Evolutionary conservation across 306 rosid genomes (phyloP).

Genomic region (Cicer yamashitae): DNA sequence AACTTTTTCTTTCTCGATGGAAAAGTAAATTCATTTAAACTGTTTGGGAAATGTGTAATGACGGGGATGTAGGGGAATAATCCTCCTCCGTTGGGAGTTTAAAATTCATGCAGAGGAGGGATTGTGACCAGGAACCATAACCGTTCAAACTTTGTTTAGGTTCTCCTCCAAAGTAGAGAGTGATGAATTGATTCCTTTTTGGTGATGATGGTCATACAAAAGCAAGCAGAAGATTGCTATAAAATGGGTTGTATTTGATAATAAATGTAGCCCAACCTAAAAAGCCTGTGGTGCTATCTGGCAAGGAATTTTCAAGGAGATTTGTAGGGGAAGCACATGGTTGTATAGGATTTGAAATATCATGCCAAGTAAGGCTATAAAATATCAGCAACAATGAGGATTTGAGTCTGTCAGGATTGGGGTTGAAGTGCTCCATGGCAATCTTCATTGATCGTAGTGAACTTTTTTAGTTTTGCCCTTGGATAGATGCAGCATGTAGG

Average conservation of each 20-base stretch:
- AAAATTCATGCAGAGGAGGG: slow-evolving; percentile 12
- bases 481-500: slow-evolving; percentile 10
- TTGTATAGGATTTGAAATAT: slow-evolving; percentile 10
- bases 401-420: slow-evolving; percentile 23
- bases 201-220: slow-evolving; percentile 8
- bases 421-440: slow-evolving; percentile 15
- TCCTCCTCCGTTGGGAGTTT: slow-evolving; percentile 29
- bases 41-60: slow-evolving; percentile 7
- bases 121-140: slow-evolving; percentile 18
- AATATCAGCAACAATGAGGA: slow-evolving; percentile 19
- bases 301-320: slow-evolving; percentile 30
- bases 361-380: background rate
- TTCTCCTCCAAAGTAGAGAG: slow-evolving; percentile 17
- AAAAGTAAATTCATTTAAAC: slow-evolving; percentile 8
- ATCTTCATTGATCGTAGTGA: slow-evolving; percentile 23
- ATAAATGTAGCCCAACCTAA: slow-evolving; percentile 1
- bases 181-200: slow-evolving; percentile 20
- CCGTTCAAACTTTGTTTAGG: slow-evolving; percentile 5
- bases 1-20: slow-evolving; percentile 28
- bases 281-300: slow-evolving; percentile 6
- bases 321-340: slow-evolving; percentile 26
- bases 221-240: slow-evolving; percentile 17
- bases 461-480: slow-evolving; percentile 16
- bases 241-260: background rate
- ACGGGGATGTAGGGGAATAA: slow-evolving; percentile 6